Evolutionary conservation across 176 grass and related monocot species (phyloP).

Genomic region (Zea luxurians): DNA sequence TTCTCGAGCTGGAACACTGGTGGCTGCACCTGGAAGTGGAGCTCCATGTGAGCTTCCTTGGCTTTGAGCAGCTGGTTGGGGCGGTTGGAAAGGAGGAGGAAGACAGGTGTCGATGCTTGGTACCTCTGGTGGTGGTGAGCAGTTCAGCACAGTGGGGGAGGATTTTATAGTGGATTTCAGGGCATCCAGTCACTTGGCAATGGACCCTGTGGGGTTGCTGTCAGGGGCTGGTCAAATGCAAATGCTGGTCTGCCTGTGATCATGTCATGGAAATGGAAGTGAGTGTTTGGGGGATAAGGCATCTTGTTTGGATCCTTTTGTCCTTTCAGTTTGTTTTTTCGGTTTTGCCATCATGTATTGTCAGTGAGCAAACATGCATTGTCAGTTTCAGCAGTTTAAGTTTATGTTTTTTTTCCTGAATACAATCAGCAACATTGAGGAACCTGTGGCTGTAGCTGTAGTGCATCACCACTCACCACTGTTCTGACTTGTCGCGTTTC

Average conservation of each 20-base stretch:
- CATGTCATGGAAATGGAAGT: constrained; percentile 34
- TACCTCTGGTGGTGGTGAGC: constrained; percentile 41
- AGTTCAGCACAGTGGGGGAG: constrained; percentile 34
- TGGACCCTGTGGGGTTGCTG: constrained; percentile 37
- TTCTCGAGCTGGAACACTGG: constrained; percentile 36
- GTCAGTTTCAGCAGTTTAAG: neutral
- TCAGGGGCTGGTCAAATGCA: constrained; percentile 45
- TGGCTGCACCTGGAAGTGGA: constrained; percentile 60
- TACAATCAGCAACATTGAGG: neutral
- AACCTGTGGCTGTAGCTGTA: neutral
- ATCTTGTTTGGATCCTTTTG: constrained; percentile 34
- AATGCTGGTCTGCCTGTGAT: constrained; percentile 35
- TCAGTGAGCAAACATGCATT: neutral
- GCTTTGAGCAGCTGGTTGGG: constrained; percentile 29
- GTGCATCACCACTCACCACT: constrained; percentile 38
- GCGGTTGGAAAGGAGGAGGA: constrained; percentile 11
- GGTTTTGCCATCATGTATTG: constrained; percentile 19
- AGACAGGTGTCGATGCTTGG: constrained; percentile 41
- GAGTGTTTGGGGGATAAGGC: constrained; percentile 28
- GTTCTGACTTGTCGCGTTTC: constrained; percentile 11
- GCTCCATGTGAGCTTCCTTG: constrained; percentile 60
- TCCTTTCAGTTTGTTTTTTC: constrained; percentile 42
- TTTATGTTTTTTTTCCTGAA: neutral
- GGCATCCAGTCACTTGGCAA: neutral
- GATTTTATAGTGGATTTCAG: constrained; percentile 63